Base-by-base conservation (phyloP, 345 rosid genomes). In the Psidium guajava region DNA sequence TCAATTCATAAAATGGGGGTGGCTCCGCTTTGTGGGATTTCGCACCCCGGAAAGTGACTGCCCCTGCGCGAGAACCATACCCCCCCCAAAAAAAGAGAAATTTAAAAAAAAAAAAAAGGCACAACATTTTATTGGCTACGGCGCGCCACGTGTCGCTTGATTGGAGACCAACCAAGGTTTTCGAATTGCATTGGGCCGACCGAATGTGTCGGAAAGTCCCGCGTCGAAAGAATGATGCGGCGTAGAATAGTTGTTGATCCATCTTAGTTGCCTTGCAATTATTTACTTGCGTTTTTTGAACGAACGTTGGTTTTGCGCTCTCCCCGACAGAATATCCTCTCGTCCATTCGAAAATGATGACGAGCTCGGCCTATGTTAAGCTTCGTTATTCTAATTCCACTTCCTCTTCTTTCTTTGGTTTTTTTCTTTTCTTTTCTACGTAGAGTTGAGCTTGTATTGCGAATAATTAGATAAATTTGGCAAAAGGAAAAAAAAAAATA, bases 51-150 rank as follows among this genome's bases (percentile, higher is more conserved):
- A 69, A 18, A 69, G 80, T 18, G 80, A 69, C 80, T 36, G 4
- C 80, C 47, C 47, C 80, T 36, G 11, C 20, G 24, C 47, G 3
- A 32, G 24, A 5, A 36, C 47, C 75, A 1, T 40, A 20, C 21
- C 40, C 21, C 24, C 20, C 36, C 36, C 36, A 36, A 3, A 13
- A 27, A 27, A 59, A 27, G 8, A 11, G 8, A 1, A 59, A 13
- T n/a, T n/a, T n/a, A 18, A 32, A 4, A 0, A 4, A 1, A 12
- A 3, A 2, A 2, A 0, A 18, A 9, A 1, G 3, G 14, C 3
- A 18, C 18, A 69, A 36, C 13, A 22, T 1, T 69, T 36, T 24
- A 36, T 69, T 18, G 80, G 80, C 36, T 24, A 1, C 10, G 10
- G 8, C 59, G 3, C 1, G n/a, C 12, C n/a, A 9, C 27, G 12